These are phyloP conservation scores for Sisymbrium irio DNA, from an alignment of 345 rosid species.

Conservation along the genomic window DNA sequence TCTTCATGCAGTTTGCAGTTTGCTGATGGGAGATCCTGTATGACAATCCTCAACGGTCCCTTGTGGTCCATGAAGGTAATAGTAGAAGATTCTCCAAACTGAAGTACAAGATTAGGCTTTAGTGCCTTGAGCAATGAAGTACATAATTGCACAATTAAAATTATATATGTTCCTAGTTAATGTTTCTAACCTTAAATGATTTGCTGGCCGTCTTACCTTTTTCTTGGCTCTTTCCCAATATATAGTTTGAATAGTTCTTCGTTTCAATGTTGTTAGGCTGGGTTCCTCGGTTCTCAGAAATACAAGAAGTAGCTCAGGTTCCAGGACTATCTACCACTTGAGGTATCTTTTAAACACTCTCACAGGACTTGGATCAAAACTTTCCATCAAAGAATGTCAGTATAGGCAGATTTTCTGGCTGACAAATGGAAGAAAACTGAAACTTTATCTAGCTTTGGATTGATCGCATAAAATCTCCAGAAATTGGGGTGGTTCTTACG, in stretches of 20 bases:
- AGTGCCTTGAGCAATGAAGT: constrained; percentile 11
- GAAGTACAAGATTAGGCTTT: not conserved
- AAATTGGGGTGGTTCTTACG: constrained; percentile 21
- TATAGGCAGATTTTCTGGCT: not conserved
- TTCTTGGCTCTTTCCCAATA: constrained; percentile 2
- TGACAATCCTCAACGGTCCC: not conserved
- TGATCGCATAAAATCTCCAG: constrained; percentile 16
- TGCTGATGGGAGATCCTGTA: constrained; percentile 20
- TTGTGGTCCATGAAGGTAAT: not conserved
- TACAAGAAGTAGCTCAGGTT: constrained; percentile 1
- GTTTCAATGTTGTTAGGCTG: constrained; percentile 7
- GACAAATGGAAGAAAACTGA: constrained; percentile 11
- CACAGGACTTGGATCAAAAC: constrained; percentile 14
- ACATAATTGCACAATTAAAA: not conserved
- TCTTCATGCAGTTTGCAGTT: constrained; percentile 18
- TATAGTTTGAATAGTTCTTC: not conserved
- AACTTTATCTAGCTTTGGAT: constrained; percentile 25
- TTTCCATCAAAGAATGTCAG: not conserved
- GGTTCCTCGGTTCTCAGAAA: constrained; percentile 10
- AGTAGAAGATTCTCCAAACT: constrained; percentile 11
- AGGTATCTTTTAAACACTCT: not conserved
- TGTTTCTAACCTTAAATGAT: constrained; percentile 15
- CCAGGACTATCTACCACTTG: not conserved
- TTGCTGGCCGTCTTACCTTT: constrained; percentile 10
- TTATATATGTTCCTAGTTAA: not conserved